Evolutionary conservation across 129 eudicot genomes (phyloP), one percentile per base, ranked within the genome.

Genomic region (Erigeron canadensis): DNA sequence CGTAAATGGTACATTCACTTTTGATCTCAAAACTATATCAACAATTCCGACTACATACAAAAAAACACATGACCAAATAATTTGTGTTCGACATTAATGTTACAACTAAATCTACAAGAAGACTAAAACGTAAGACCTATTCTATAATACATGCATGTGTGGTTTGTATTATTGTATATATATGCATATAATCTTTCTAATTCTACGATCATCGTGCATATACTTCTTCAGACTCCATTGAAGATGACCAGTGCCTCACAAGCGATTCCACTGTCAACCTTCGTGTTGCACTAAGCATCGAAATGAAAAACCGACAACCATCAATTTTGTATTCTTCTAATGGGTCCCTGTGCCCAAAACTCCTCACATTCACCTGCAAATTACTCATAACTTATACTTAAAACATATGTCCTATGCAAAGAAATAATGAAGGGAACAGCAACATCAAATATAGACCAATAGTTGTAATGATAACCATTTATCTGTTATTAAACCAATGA

Each of bases 261-360:
- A 93, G 81, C 37, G 98, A 84, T 72, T 93, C 98, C 48, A 93
- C 92, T 19, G 96, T 89, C 51, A 87, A 70, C 71, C 96, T 89
- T 72, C 95, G 78, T 56, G 86, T 84, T 17, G 96, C 95, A 70
- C 92, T 89, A 69, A 94, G 95, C 96, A 92, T 92, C 4, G 98
- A 92, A 54, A 92, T 92, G 80, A 92, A 92, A 82, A 92, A 92
- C 10, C 91, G 80, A 79, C 98, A 94, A 38, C 99, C 99, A 75
- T 94, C 99, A n/a, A 94, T 94, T 75, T 94, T 94, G 77, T 94
- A 94, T 71, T 90, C 99, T 79, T 94, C 98, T 2, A 94, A 86
- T 22, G 97, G 99, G 76, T 94, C 89, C 53, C 99, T 87, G 73
- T 90, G 97, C 73, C 99, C 97, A 71, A 94, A 94, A 83, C 97